Conservation (phyloP, 768 basidiomycete genomes). For the Pleurotus tuber-regium region DNA sequence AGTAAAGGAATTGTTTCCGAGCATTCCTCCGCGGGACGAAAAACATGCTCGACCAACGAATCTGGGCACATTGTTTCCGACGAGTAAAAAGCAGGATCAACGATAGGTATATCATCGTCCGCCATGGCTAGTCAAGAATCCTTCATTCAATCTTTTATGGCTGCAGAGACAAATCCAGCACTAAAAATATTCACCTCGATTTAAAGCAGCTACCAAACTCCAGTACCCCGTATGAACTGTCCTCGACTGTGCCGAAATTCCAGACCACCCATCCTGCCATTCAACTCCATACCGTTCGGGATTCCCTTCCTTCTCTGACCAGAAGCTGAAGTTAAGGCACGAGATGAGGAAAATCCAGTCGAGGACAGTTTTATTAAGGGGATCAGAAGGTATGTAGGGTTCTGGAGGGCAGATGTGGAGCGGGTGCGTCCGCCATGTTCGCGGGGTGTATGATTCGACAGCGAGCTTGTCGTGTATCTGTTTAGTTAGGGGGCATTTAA, state of each 20-base stretch:
- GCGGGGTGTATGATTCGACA: constrained; percentile 69
- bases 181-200: constrained; percentile 60
- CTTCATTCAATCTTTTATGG: too few relatives aligned
- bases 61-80: constrained; percentile 71
- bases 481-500: constrained; percentile 7
- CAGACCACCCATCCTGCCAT: constrained; percentile 68
- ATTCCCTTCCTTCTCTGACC: constrained; percentile 68
- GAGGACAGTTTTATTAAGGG: constrained; percentile 54
- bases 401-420: constrained; percentile 73
- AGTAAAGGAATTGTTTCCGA: constrained; percentile 70
- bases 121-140: constrained; percentile 58
- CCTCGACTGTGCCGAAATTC: constrained; percentile 31
- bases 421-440: constrained; percentile 76
- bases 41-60: constrained; percentile 62
- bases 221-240: constrained; percentile 80
- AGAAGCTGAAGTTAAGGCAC: constrained; percentile 85
- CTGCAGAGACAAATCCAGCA: too few relatives aligned
- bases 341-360: constrained; percentile 90
- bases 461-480: constrained; percentile 65
- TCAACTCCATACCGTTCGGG: constrained; percentile 71
- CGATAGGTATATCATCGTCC: constrained; percentile 74
- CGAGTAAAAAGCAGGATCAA: constrained; percentile 76
- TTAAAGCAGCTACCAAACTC: constrained; percentile 81
- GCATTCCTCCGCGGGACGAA: constrained; percentile 56
- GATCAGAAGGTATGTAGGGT: constrained; percentile 49